Base-by-base conservation (phyloP, 208 protist genomes). In the Leishmania martiniquensis region DNA sequence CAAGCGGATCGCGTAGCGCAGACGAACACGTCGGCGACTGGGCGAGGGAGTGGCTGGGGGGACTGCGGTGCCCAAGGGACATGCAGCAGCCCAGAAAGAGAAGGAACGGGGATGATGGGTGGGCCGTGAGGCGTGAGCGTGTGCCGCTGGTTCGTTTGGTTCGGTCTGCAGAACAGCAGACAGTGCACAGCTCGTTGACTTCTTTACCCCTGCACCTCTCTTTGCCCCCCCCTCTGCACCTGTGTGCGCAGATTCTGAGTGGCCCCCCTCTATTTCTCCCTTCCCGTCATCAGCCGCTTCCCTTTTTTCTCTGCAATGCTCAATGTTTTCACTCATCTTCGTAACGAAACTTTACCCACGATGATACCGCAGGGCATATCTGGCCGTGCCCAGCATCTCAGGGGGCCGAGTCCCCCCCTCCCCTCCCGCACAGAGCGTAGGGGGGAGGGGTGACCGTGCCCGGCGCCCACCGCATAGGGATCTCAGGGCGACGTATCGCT, bases 1-100 rank as follows among this genome's bases (percentile, higher is more conserved):
- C 79, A 96, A 97, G 80, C 87, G 96, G 54, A 90, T 91, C 3
- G 93, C 92, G 20, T 98, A 84, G 83, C n/a, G 60, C 44, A 5
- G 32, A 55, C 15, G 60, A 45, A n/a, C 7, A 17, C n/a, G 20
- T 62, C 20, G 52, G 1, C 12, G 68, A 45, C n/a, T 42, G 68
- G 20, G 68, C 59, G 45, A 44, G 57, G 20, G n/a, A 62, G 57
- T 20, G 57, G 57, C 29, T 37, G 12, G 57, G 29, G 2, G 15
- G 29, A 62, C 34, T 15, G 29, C n/a, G n/a, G 7, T 62, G 57
- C 29, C 20, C 20, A 20, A 22, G 34, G n/a, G 22, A 37, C 29
- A 1, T 2, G 12, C 57, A n/a, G 6, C 9, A 12, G 13, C 25
- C 5, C 22, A 37, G 57, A 62, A 12, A 52, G 49, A 29, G 15